A percentile compares a stretch with the other conserved stretches of the same genome.
Evolutionary conservation across 768 basidiomycete genomes (phyloP).

Genomic region (Antrodiella citrinella): DNA sequence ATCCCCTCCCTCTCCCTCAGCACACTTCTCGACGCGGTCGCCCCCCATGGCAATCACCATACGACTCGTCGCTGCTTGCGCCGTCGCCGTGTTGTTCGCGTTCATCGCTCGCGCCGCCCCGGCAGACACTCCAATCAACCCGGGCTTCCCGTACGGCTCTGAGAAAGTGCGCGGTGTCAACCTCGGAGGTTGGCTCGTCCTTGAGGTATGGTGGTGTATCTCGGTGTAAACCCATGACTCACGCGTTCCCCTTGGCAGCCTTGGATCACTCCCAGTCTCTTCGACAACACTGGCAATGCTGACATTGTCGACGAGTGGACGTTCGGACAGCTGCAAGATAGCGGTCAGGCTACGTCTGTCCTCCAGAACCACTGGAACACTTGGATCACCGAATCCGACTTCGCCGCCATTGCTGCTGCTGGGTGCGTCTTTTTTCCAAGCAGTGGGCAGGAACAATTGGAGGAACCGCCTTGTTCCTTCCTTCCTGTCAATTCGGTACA

Average conservation of each 20-base stretch:
- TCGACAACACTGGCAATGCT: constrained; percentile 52
- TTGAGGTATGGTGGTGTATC: constrained; percentile 31
- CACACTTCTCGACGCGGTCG: constrained; percentile 9
- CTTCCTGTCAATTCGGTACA: not conserved
- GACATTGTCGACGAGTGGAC: constrained; percentile 73
- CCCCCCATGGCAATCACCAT: constrained; percentile 3
- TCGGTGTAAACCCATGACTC: not conserved
- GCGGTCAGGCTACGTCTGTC: constrained; percentile 35
- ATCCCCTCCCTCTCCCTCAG: constrained; percentile 1
- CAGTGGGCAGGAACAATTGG: no score
- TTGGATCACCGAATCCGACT: constrained; percentile 72
- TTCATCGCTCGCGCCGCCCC: constrained; percentile 19
- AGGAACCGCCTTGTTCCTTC: constrained; percentile 7
- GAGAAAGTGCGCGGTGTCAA: constrained; percentile 78
- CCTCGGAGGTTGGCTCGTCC: constrained; percentile 60
- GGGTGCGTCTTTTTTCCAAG: no score
- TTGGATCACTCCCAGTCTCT: constrained; percentile 74
- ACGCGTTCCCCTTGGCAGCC: constrained; percentile 30
- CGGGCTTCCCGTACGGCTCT: constrained; percentile 66
- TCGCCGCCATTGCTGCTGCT: constrained; percentile 63
- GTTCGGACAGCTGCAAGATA: constrained; percentile 56
- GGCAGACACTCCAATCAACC: constrained; percentile 29
- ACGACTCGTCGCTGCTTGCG: constrained; percentile 14
- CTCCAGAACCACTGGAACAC: constrained; percentile 70
- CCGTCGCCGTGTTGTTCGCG: constrained; percentile 23